These are phyloP conservation scores for Oropetium thomaeum DNA, from an alignment of 176 grass and related monocot genomes.

Conservation along the genomic window DNA sequence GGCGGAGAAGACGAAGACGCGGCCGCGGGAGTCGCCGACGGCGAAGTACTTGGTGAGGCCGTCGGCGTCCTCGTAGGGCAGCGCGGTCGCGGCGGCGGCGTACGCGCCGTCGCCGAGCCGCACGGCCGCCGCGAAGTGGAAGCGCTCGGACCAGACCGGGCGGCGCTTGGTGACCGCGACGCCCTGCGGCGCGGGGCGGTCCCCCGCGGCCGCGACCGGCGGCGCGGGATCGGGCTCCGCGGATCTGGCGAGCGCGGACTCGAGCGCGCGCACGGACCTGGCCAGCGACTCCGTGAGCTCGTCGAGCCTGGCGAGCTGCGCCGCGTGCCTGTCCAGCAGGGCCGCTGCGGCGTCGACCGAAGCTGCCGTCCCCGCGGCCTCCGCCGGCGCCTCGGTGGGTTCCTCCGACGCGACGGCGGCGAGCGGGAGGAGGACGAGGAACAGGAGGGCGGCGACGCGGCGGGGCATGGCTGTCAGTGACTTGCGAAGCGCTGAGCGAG, in stretches of 20 bases:
- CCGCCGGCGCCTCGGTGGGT: neutral
- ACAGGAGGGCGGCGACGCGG: constrained; percentile 34
- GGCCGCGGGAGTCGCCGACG: constrained; percentile 68
- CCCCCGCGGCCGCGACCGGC: neutral
- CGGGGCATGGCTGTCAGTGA: constrained; percentile 46
- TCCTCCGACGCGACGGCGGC: neutral
- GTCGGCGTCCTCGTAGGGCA: constrained; percentile 69
- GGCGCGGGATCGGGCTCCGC: constrained; percentile 24
- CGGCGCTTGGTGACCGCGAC: constrained; percentile 68
- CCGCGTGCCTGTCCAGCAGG: constrained; percentile 42
- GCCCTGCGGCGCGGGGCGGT: constrained; percentile 22
- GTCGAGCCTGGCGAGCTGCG: constrained; percentile 56
- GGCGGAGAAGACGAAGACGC: constrained; percentile 76
- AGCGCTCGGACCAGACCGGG: constrained; percentile 71
- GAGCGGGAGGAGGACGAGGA: constrained; percentile 35
- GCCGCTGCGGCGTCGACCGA: constrained; percentile 29
- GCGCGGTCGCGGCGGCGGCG: constrained; percentile 34
- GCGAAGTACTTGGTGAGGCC: constrained; percentile 88
- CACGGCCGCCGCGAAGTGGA: constrained; percentile 62
- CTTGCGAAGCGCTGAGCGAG: neutral
- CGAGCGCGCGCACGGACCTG: constrained; percentile 39
- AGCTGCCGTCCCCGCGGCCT: neutral
- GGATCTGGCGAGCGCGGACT: constrained; percentile 48
- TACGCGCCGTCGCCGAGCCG: constrained; percentile 53
- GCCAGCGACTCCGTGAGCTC: constrained; percentile 52